Evolutionary conservation across 345 rosid species (phyloP).

Genomic region (Mangifera indica): DNA sequence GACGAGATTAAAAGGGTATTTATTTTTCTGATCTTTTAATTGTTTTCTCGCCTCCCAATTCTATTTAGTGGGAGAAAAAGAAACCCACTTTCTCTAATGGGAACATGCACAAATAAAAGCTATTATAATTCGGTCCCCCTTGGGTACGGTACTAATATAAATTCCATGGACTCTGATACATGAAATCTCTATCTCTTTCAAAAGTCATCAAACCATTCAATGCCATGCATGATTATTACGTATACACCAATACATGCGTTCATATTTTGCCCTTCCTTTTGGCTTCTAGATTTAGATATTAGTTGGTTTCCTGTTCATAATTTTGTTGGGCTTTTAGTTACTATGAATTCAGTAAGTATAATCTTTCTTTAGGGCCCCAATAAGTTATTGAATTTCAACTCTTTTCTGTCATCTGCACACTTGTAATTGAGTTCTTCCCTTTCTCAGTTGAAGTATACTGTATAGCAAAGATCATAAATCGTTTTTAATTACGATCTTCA

Average conservation of each 20-base stretch:
- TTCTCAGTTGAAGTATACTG: neutral
- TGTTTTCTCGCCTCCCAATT: neutral
- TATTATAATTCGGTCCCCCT: conserved; percentile 27
- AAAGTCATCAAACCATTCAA: conserved; percentile 30
- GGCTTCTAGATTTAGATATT: neutral
- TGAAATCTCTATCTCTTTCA: conserved; percentile 25
- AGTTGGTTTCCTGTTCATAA: neutral
- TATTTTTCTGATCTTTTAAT: neutral
- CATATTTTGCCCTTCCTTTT: conserved; percentile 1
- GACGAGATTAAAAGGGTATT: conserved; percentile 39
- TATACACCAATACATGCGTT: conserved; percentile 41
- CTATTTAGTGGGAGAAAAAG: conserved; percentile 24
- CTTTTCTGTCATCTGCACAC: neutral
- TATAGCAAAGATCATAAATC: neutral
- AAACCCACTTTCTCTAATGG: conserved; percentile 27
- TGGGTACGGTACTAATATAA: conserved; percentile 15
- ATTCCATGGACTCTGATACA: conserved; percentile 23
- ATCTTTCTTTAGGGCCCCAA: conserved; percentile 22
- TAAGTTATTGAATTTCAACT: conserved; percentile 13
- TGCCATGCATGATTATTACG: conserved; percentile 65
- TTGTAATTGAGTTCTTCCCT: neutral
- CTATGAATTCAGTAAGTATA: neutral
- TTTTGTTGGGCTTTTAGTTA: neutral
- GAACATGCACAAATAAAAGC: conserved; percentile 22
- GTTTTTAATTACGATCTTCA: neutral